Conservation (phyloP, 768 basidiomycete species). For the Calocera cornea region DNA sequence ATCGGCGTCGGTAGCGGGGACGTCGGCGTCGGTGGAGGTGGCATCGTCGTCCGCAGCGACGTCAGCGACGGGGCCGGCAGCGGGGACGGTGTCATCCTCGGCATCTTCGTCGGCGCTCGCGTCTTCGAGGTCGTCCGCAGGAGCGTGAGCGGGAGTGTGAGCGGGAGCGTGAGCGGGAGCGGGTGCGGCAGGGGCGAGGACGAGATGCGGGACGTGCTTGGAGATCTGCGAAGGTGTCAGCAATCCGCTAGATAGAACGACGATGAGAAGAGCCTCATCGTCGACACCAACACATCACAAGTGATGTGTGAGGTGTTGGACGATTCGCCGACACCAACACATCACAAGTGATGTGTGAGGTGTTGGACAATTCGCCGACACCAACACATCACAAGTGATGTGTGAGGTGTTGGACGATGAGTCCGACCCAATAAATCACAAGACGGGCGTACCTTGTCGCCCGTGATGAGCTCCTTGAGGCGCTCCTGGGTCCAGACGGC, state of each 20-base stretch:
- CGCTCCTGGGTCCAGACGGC: constrained; percentile 31
- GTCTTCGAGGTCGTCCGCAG: no score
- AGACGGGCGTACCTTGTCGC: constrained; percentile 28
- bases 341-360: constrained; percentile 14
- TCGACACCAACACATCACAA: constrained; percentile 33
- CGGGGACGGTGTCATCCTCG: neutral
- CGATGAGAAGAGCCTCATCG: constrained; percentile 6
- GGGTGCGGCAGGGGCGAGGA: neutral
- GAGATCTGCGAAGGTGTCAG: neutral
- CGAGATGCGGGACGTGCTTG: neutral
- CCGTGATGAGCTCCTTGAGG: constrained; percentile 36
- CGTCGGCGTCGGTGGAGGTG: neutral
- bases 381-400: constrained; percentile 29
- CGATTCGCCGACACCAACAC: constrained; percentile 30
- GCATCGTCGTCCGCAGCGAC: neutral
- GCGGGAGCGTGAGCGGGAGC: neutral
- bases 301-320: neutral
- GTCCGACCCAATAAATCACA: no score
- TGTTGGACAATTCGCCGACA: neutral
- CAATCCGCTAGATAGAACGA: neutral
- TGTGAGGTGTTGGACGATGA: no score
- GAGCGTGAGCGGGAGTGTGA: no score
- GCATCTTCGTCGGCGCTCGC: neutral
- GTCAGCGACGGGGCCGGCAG: neutral
- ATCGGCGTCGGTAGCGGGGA: neutral